Base-by-base conservation (phyloP, 352 stramenopile genomes). In the Hyaloperonospora arabidopsidis region DNA sequence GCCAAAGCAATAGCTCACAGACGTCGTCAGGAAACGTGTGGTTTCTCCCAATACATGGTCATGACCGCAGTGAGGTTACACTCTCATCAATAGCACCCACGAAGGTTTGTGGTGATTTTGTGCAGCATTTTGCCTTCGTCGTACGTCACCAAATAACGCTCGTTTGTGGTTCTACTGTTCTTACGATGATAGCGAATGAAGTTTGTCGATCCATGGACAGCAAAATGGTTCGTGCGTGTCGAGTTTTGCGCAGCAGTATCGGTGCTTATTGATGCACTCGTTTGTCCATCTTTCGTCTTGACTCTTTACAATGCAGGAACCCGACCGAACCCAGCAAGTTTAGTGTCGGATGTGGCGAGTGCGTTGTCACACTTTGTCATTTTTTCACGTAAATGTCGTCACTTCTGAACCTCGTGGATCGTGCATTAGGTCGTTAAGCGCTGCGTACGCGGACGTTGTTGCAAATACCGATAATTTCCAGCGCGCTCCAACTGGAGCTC, bases 141-240 rank as follows among this genome's bases (percentile, higher is more conserved):
- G 35, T 15, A 3, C 5, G 35, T 41, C n/a, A 3, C 2, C 5
- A 5, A 4, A 11, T 4, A 41, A 18, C n/a, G 35, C 12, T 5
- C 39, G 21, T 43, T 45, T 41, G 14, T 32, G 40, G 3, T 29
- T 32, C 25, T 32, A 8, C 4, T 32, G 25, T 32, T 32, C 8
- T 32, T 8, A 12, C 48, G 10, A 34, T 41, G 15, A 2, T 41
- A 72, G 65, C 15, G 41, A 53, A 52, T 52, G 21, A 45, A 36
- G 34, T 61, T 72, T 59, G 35, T 56, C 17, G 61, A 73, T 52
- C 65, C 65, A 19, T 73, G 59, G 54, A 63, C 50, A 50, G 58
- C 58, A 0, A 70, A 66, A 62, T 74, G 62, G 62, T 70, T 50
- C 17, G 64, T 28, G 36, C 36, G 15, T 13, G 36, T 18, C 28